These are phyloP conservation scores for Saccharomyces hybrid DNA, from an alignment of 1,139 yeast genomes.

Conservation along the genomic window DNA sequence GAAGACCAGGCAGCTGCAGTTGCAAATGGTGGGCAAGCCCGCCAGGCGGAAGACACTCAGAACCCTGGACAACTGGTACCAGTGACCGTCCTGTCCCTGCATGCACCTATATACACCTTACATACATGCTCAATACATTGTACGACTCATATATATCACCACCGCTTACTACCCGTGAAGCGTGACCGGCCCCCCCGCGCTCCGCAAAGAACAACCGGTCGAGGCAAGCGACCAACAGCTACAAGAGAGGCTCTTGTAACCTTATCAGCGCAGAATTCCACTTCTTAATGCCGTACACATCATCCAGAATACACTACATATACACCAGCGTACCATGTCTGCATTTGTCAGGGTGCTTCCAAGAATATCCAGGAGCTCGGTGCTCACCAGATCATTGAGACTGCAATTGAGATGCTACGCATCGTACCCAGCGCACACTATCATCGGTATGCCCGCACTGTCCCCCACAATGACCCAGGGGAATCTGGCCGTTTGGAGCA, in stretches of 20 bases:
- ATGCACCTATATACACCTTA: not conserved
- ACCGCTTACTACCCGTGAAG: not conserved
- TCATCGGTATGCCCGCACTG: constrained; percentile 72
- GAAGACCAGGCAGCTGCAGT: constrained; percentile 1
- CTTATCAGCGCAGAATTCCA: not conserved
- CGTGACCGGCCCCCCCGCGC: constrained; percentile 1
- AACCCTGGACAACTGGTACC: constrained; percentile 29
- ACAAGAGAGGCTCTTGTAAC: not conserved
- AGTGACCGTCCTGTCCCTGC: not conserved
- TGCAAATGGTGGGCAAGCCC: constrained; percentile 2
- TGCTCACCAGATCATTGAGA: constrained; percentile 16
- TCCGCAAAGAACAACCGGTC: not conserved
- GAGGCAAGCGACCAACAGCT: not conserved
- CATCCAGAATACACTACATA: not conserved
- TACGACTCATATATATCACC: not conserved
- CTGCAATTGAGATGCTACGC: constrained; percentile 29
- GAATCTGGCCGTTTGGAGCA: constrained; percentile 80
- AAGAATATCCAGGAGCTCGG: constrained; percentile 20
- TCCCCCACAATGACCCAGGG: constrained; percentile 99
- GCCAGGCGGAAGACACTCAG: constrained; percentile 4
- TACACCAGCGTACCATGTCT: constrained; percentile 15
- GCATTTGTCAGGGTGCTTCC: constrained; percentile 26
- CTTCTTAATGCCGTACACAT: not conserved
- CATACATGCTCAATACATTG: not conserved
- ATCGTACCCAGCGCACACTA: constrained; percentile 53